Base-by-base conservation (phyloP, 2,329 filamentous ascomycete genomes). In the Pyrenochaeta sp. region DNA sequence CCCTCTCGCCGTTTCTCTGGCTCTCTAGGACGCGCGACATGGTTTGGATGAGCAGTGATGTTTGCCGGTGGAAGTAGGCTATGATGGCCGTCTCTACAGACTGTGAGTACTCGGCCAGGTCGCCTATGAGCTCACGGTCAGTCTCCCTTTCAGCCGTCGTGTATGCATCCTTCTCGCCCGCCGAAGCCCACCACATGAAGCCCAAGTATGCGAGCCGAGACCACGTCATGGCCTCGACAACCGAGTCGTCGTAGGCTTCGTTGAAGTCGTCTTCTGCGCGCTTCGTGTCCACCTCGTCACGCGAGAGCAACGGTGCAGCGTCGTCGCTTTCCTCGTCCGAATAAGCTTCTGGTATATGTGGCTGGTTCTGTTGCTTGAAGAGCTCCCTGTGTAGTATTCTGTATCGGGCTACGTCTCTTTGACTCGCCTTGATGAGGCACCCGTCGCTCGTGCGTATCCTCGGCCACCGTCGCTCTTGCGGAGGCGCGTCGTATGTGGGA, bases 171-270 rank as follows among this genome's bases (percentile, higher is more conserved):
- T 87, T 82, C 71, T 94, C 89, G 44, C 89, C 89, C 0, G 89
- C 88, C 11, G 86, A 90, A 2, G 89, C 89, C 89, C 90, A 94
- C 89, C 89, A 94, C 81, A 93, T 90, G 74, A 93, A 92, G 17
- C 87, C 86, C 41, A 82, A 84, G 71, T 93, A 94, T 4, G 89
- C 89, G 18, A 93, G 80, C 1, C 87, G 84, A 1, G 87, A 79
- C 89, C 83, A 86, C 0, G 80, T 81, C 24, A 78, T 67, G 3
- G 81, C 77, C 55, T 86, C 82, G 7, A 83, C 77, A 1, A 81
- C 50, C 8, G 67, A 54, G 40, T 72, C 66, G 42, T 69, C 64
- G 42, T 63, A 65, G 10, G 30, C 41, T 35, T 74, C 70, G 26
- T 71, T 69, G 36, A 72, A 60, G 38, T 58, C 65, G 24, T 71